These are phyloP conservation scores for Aristolochia californica DNA, from an alignment of 164 flowering plant species.

Conservation along the genomic window DNA sequence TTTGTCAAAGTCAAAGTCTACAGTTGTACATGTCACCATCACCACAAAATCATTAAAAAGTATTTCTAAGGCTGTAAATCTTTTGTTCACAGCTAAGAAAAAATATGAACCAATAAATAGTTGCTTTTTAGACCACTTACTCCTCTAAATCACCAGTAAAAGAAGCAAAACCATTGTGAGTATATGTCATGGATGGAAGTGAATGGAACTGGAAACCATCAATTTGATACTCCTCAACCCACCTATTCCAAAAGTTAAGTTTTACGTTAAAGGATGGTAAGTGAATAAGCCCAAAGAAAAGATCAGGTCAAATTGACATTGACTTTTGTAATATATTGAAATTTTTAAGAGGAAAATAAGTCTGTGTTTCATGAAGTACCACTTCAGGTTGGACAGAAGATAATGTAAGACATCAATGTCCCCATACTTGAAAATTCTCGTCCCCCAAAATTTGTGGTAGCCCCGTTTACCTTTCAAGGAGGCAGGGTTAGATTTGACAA, in stretches of 20 bases:
- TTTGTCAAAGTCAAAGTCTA: no score
- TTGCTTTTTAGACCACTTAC: slow-evolving; percentile 35
- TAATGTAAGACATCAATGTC: slow-evolving; percentile 84
- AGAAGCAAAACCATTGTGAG: slow-evolving; percentile 95
- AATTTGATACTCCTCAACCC: slow-evolving; percentile 83
- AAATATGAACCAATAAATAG: no score
- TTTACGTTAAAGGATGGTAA: slow-evolving; percentile 8
- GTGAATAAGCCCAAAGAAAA: not conserved
- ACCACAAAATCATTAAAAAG: no score
- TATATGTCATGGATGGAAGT: slow-evolving; percentile 88
- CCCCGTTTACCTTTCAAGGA: slow-evolving; percentile 81
- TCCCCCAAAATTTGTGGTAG: slow-evolving; percentile 92
- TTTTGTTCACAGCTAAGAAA: no score
- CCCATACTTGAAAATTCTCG: slow-evolving; percentile 94
- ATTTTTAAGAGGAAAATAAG: no score
- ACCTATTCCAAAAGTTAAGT: slow-evolving; percentile 52
- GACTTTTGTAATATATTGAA: not conserved
- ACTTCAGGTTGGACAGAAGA: slow-evolving; percentile 88
- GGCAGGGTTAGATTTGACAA: not conserved
- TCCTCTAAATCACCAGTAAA: slow-evolving; percentile 91
- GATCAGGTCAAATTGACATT: not conserved
- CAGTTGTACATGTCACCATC: no score
- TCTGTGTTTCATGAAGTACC: slow-evolving; percentile 30
- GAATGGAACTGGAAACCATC: slow-evolving; percentile 98
- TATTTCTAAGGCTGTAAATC: no score